Conservation (phyloP, 139 green algal genomes). For the Nannochloris sp. region DNA sequence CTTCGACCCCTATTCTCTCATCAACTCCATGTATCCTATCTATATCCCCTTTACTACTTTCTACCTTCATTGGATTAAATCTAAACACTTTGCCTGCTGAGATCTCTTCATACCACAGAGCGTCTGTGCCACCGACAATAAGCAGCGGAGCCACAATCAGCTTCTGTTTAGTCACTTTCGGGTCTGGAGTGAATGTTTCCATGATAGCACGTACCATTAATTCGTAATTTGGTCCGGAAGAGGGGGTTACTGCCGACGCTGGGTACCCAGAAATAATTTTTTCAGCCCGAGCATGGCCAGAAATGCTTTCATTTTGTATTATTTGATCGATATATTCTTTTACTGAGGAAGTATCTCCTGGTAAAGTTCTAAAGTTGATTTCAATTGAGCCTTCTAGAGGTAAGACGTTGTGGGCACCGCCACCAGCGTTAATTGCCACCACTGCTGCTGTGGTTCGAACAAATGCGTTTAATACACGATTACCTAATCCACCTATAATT, state of each 20-base stretch:
- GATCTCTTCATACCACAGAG: slow-evolving; percentile 39
- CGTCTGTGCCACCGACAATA: slow-evolving; percentile 42
- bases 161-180: slow-evolving; percentile 6
- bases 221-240: slow-evolving; percentile 27
- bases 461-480: slow-evolving; percentile 14
- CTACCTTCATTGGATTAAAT: slow-evolving; percentile 30
- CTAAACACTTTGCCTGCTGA: slow-evolving; percentile 32
- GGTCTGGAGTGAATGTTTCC: slow-evolving; percentile 28
- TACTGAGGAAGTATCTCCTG: slow-evolving; percentile 19
- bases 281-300: no score
- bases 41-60: slow-evolving; percentile 29
- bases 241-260: slow-evolving; percentile 25
- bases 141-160: slow-evolving; percentile 40
- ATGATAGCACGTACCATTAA: slow-evolving; percentile 35
- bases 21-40: slow-evolving; percentile 51
- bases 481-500: neutral
- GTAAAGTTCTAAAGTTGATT: slow-evolving; percentile 56
- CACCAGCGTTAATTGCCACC: slow-evolving; percentile 16
- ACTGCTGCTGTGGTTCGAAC: slow-evolving; percentile 41
- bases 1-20: slow-evolving; percentile 43
- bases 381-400: slow-evolving; percentile 28
- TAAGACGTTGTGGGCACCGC: slow-evolving; percentile 55
- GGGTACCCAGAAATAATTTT: neutral
- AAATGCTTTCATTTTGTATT: neutral
- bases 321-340: slow-evolving; percentile 12